Percentiles rank a stretch among this genome's conserved stretches.
phyloP scores from a whole-genome alignment of 2,329 filamentous ascomycete species.

The Dryadomyces quercus-mongolicae region DNA sequence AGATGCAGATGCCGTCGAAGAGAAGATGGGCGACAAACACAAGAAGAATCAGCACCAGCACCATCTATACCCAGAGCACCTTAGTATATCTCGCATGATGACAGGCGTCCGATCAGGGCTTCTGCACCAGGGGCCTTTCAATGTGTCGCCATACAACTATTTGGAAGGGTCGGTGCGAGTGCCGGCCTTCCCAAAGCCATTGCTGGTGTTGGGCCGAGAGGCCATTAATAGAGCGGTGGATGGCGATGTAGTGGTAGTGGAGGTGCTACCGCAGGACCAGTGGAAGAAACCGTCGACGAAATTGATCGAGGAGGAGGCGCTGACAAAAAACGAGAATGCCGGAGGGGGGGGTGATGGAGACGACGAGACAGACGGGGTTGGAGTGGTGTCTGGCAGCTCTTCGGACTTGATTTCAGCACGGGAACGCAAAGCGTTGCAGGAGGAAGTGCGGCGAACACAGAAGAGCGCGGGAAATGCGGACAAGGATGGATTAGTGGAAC shows the following conservation, averaged over 20 bases:
- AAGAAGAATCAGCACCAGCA: conserved; percentile 37
- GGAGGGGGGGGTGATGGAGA: conserved; percentile 43
- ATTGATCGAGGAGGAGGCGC: conserved; percentile 84
- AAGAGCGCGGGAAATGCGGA: conserved; percentile 39
- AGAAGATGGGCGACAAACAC: not conserved
- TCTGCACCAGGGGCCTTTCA: conserved; percentile 90
- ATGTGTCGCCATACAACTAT: conserved; percentile 96
- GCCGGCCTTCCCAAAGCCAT: conserved; percentile 75
- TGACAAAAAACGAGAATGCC: conserved; percentile 89
- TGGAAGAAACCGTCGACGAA: conserved; percentile 96
- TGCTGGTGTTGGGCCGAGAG: conserved; percentile 81
- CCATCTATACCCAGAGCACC: conserved; percentile 82
- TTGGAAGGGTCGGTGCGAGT: conserved; percentile 87
- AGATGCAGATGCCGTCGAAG: conserved; percentile 48
- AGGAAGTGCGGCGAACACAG: conserved; percentile 81
- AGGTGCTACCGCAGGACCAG: conserved; percentile 84
- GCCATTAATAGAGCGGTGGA: conserved; percentile 93
- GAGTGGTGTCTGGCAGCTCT: conserved; percentile 23
- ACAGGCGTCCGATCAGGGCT: conserved; percentile 82
- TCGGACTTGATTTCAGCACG: not conserved
- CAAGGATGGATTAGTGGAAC: conserved; percentile 74
- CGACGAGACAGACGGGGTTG: conserved; percentile 28
- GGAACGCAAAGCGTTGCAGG: conserved; percentile 76
- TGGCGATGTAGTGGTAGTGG: conserved; percentile 85
- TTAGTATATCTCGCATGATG: conserved; percentile 81